phyloP scores from a whole-genome alignment of 208 protist genomes.

The Crithidia bombi region DNA sequence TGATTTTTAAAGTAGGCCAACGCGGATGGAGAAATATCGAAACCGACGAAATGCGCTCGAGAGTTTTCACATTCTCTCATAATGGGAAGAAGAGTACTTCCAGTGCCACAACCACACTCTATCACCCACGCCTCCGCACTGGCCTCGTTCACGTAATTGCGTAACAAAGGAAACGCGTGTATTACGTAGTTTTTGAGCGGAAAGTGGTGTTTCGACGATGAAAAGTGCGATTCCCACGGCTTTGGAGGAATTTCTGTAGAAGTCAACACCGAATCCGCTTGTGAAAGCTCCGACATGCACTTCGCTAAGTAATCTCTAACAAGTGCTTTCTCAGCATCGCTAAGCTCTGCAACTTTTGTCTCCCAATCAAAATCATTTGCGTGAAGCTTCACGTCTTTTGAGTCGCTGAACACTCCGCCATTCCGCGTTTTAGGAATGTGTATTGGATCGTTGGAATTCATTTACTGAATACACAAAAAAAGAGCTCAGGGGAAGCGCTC shows the following conservation, averaged over 20 bases:
- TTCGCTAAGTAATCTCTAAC: slow-evolving; percentile 40
- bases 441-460: not conserved
- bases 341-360: slow-evolving; percentile 49
- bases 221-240: slow-evolving; percentile 66
- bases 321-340: slow-evolving; percentile 24
- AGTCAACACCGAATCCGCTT: not conserved
- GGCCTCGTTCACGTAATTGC: slow-evolving; percentile 22
- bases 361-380: slow-evolving; percentile 72
- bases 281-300: not conserved
- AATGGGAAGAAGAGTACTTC: slow-evolving; percentile 73
- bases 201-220: slow-evolving; percentile 64
- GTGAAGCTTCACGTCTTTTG: slow-evolving; percentile 68
- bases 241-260: slow-evolving; percentile 8
- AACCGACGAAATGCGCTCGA: slow-evolving; percentile 59
- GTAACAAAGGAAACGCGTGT: slow-evolving; percentile 70
- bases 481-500: no score
- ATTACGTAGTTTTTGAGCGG: slow-evolving; percentile 85
- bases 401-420: slow-evolving; percentile 56
- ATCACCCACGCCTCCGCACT: slow-evolving; percentile 33
- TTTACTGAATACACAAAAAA: not conserved
- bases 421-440: slow-evolving; percentile 32
- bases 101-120: slow-evolving; percentile 79
- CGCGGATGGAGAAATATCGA: slow-evolving; percentile 64
- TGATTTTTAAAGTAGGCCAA: slow-evolving; percentile 51
- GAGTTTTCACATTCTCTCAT: slow-evolving; percentile 55